Percentiles rank a stretch among this genome's conserved stretches.
Evolutionary conservation across 2,329 filamentous ascomycete genomes (phyloP).

Genomic region (Aspergillus cejpii): DNA sequence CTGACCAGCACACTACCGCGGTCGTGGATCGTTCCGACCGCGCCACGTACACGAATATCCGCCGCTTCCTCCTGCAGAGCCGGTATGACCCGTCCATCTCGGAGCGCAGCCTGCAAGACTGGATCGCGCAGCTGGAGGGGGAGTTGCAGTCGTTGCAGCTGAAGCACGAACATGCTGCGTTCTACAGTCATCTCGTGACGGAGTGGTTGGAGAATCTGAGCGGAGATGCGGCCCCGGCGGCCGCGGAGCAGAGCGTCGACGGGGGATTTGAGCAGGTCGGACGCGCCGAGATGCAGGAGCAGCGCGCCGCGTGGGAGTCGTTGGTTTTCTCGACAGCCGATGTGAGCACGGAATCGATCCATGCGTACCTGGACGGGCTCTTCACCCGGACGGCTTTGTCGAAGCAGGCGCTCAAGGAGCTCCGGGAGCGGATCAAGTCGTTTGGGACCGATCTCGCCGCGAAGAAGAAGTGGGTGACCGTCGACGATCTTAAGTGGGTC

Average conservation of each 20-base stretch:
- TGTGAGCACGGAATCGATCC: conserved; percentile 44
- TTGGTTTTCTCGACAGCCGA: conserved; percentile 47
- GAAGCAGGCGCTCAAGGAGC: conserved; percentile 38
- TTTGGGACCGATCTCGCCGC: conserved; percentile 32
- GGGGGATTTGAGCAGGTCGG: conserved; percentile 45
- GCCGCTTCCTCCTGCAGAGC: conserved; percentile 49
- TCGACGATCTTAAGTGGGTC: conserved; percentile 38
- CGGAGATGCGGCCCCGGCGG: conserved; percentile 14
- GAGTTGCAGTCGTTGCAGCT: conserved; percentile 47
- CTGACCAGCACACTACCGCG: background rate
- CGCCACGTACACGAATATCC: conserved; percentile 40
- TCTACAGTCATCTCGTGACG: conserved; percentile 51
- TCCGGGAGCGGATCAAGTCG: conserved; percentile 37
- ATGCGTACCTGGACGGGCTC: conserved; percentile 46
- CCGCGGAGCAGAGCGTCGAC: conserved; percentile 23
- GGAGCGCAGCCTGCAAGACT: conserved; percentile 40
- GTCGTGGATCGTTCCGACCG: conserved; percentile 20
- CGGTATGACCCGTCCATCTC: conserved; percentile 50
- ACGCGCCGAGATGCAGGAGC: conserved; percentile 49
- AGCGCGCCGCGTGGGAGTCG: conserved; percentile 50
- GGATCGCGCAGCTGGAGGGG: conserved; percentile 44
- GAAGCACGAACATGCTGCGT: conserved; percentile 50
- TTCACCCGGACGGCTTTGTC: conserved; percentile 43
- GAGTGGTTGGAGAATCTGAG: conserved; percentile 46
- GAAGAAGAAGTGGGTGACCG: conserved; percentile 37